These are phyloP conservation scores for Sutorius eximius DNA, from an alignment of 1,284 basidiomycete genomes.

Conservation along the genomic window DNA sequence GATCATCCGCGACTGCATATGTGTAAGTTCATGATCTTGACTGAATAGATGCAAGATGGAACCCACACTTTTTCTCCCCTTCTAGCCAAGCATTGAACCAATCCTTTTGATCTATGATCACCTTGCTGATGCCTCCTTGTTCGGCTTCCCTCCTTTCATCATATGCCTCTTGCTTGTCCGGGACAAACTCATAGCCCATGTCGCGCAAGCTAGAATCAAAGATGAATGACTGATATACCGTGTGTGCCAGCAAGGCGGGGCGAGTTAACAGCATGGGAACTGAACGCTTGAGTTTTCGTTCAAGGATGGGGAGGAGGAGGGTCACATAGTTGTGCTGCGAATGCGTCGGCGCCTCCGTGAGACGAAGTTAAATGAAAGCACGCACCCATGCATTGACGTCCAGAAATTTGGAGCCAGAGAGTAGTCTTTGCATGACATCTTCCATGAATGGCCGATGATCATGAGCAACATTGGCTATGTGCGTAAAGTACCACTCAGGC, in stretches of 20 bases:
- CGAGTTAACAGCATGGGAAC: conserved; percentile 75
- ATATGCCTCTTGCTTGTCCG: conserved; percentile 44
- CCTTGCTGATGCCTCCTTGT: conserved; percentile 79
- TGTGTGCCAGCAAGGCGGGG: conserved; percentile 90
- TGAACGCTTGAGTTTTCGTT: conserved; percentile 71
- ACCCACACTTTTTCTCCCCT: conserved; percentile 83
- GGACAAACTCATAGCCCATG: conserved; percentile 62
- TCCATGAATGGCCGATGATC: conserved; percentile 82
- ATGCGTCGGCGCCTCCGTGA: conserved; percentile 7
- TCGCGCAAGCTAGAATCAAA: conserved; percentile 87
- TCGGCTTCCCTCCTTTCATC: conserved; percentile 31
- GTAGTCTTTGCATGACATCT: conserved; percentile 70
- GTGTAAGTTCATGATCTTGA: conserved; percentile 1
- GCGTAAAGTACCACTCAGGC: conserved; percentile 98
- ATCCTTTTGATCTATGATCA: conserved; percentile 77
- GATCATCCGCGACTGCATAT: conserved; percentile 67
- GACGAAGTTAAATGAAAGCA: conserved; percentile 8
- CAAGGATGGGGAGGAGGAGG: conserved; percentile 69
- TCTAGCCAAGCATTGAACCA: conserved; percentile 93
- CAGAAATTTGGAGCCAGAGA: conserved; percentile 62
- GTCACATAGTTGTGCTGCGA: conserved; percentile 74
- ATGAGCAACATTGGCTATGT: conserved; percentile 81
- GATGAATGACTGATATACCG: conserved; percentile 86
- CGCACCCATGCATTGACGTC: conserved; percentile 74
- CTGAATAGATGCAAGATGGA: not conserved